Evolutionary conservation across 441 rosid species (phyloP).

Genomic region (Gossypium schwendimanii): DNA sequence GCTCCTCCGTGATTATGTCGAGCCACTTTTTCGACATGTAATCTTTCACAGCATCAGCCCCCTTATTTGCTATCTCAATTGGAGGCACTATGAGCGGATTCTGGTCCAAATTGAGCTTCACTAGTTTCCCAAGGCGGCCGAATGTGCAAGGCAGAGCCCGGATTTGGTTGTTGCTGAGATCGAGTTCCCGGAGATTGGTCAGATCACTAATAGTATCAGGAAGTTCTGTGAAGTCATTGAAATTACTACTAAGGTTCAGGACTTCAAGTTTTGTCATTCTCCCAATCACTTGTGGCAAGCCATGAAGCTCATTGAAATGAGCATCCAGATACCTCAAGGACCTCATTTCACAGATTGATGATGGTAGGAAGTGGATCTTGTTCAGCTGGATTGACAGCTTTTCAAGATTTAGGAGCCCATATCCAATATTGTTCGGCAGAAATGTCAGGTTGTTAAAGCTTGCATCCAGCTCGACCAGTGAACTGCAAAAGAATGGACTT

Average conservation of each 20-base stretch:
- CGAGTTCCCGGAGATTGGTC: slow-evolving; percentile 45
- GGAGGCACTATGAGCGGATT: slow-evolving; percentile 51
- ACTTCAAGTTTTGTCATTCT: slow-evolving; percentile 46
- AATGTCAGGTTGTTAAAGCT: slow-evolving; percentile 47
- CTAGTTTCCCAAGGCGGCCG: slow-evolving; percentile 38
- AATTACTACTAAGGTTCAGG: slow-evolving; percentile 55
- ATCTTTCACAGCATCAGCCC: slow-evolving; percentile 48
- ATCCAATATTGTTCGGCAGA: slow-evolving; percentile 50
- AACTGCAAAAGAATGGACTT: slow-evolving; percentile 25
- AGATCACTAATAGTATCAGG: slow-evolving; percentile 54
- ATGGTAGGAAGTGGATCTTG: slow-evolving; percentile 43
- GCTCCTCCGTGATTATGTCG: slow-evolving; percentile 31
- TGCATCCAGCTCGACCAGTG: slow-evolving; percentile 53
- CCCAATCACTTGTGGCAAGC: slow-evolving; percentile 48
- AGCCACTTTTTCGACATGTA: slow-evolving; percentile 54
- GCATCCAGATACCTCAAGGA: slow-evolving; percentile 47
- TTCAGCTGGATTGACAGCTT: slow-evolving; percentile 46
- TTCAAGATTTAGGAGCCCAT: slow-evolving; percentile 46
- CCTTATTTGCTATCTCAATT: slow-evolving; percentile 37
- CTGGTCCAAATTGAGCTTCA: slow-evolving; percentile 54
- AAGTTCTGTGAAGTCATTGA: slow-evolving; percentile 42
- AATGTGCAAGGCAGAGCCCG: slow-evolving; percentile 44
- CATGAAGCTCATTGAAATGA: slow-evolving; percentile 59
- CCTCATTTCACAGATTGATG: slow-evolving; percentile 46
- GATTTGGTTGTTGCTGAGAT: slow-evolving; percentile 69